Percentiles rank a stretch among this genome's conserved stretches.
phyloP scores from a whole-genome alignment of 768 basidiomycete species.

The Galerina marginata region DNA sequence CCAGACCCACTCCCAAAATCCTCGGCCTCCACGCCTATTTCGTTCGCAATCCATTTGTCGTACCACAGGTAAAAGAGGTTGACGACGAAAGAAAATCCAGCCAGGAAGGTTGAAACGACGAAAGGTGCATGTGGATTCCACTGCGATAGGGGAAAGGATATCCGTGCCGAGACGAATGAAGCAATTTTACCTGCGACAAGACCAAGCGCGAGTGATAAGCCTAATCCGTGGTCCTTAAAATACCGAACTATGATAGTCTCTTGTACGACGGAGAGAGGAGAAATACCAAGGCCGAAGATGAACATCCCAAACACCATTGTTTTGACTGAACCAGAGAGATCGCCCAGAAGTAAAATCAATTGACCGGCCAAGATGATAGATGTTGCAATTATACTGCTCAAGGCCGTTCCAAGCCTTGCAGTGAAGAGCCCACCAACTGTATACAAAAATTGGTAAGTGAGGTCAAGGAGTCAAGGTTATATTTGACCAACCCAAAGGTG shows the following conservation, averaged over 20 bases:
- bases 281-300: constrained; percentile 16
- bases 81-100: constrained; percentile 17
- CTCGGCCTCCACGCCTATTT: constrained; percentile 6
- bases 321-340: constrained; percentile 15
- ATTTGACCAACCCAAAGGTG: constrained; percentile 13
- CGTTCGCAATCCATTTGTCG: constrained; percentile 13
- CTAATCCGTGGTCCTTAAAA: constrained; percentile 17
- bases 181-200: constrained; percentile 15
- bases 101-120: constrained; percentile 12
- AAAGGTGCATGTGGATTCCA: constrained; percentile 18
- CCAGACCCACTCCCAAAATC: constrained; percentile 3
- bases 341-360: constrained; percentile 12
- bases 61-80: constrained; percentile 18
- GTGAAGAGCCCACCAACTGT: constrained; percentile 16
- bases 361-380: constrained; percentile 16
- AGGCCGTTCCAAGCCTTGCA: constrained; percentile 14
- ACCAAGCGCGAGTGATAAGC: constrained; percentile 17
- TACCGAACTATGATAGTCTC: constrained; percentile 17
- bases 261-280: constrained; percentile 19
- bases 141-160: constrained; percentile 16
- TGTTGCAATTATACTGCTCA: constrained; percentile 17
- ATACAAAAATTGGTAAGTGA: background rate
- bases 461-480: background rate
- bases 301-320: constrained; percentile 18
- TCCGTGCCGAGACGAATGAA: constrained; percentile 13